Conservation (phyloP, 495 filamentous ascomycete genomes). For the Lophiostoma macrostomum region DNA sequence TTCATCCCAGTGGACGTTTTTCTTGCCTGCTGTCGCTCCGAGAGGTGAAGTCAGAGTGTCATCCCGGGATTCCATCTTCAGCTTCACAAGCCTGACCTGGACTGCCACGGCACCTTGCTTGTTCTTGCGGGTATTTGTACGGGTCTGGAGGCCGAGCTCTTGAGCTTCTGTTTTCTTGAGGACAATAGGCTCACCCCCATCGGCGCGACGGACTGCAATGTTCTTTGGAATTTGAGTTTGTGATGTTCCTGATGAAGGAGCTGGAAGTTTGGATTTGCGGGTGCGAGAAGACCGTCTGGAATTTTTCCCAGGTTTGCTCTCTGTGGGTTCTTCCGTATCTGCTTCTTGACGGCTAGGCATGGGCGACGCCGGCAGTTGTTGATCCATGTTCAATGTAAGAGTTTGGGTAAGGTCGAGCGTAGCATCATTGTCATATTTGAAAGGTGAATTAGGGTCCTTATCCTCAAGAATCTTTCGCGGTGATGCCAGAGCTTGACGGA, state of each 20-base stretch:
- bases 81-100: constrained; percentile 45
- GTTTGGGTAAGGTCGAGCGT: constrained; percentile 31
- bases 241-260: constrained; percentile 29
- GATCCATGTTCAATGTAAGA: constrained; percentile 20
- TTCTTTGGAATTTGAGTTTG: constrained; percentile 45
- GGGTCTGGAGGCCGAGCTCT: constrained; percentile 53
- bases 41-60: neutral
- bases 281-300: constrained; percentile 24
- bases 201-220: constrained; percentile 56
- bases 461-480: constrained; percentile 52
- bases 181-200: constrained; percentile 55
- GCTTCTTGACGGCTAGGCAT: constrained; percentile 4
- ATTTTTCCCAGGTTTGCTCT: neutral
- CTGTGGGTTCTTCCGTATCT: constrained; percentile 27
- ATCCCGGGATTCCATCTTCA: constrained; percentile 36
- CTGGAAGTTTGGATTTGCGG: constrained; percentile 23
- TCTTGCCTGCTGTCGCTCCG: constrained; percentile 9
- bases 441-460: constrained; percentile 55
- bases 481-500: constrained; percentile 40
- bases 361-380: constrained; percentile 12
- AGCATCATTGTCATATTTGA: constrained; percentile 33
- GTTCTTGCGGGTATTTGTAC: constrained; percentile 58
- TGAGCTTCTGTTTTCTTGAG: constrained; percentile 58
- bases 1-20: constrained; percentile 30
- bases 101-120: constrained; percentile 53